Evolutionary conservation across 164 flowering plant genomes (phyloP).

Genomic region (Akebia trifoliata): DNA sequence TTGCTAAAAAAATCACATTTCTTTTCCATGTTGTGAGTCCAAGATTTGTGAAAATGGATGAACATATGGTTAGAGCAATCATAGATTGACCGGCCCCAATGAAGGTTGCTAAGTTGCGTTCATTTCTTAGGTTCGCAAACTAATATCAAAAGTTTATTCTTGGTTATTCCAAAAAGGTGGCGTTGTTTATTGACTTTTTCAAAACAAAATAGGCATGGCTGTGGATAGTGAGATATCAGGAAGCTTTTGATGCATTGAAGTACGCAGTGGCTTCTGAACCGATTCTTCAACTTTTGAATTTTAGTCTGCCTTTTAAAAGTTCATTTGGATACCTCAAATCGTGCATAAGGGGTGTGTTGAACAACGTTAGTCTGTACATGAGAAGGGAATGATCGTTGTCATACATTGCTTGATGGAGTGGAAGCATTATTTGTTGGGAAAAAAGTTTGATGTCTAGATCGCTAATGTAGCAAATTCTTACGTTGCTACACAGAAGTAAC

Average conservation of each 20-base stretch:
- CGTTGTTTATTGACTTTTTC: slow-evolving; percentile 1
- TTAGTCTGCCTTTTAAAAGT: slow-evolving; percentile 2
- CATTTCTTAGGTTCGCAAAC: slow-evolving; percentile 11
- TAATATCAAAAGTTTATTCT: slow-evolving; percentile 6
- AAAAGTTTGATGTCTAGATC: neutral
- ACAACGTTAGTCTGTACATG: neutral
- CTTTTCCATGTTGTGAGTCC: too few species aligned
- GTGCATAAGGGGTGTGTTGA: neutral
- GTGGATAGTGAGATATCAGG: neutral
- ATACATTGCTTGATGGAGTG: slow-evolving; percentile 1
- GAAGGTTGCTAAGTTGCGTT: neutral
- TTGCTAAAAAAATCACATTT: too few species aligned
- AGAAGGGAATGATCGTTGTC: slow-evolving; percentile 3
- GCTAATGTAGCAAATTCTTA: neutral
- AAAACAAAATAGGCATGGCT: slow-evolving; percentile 8
- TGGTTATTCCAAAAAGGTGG: neutral
- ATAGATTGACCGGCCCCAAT: neutral
- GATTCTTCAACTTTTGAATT: neutral
- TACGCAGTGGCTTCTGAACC: neutral
- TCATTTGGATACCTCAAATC: slow-evolving; percentile 3
- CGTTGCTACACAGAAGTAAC: slow-evolving; percentile 12
- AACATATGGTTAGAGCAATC: too few species aligned
- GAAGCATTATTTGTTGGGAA: slow-evolving; percentile 9
- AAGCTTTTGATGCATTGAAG: neutral
- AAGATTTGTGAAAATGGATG: too few species aligned